Evolutionary conservation across 2,329 filamentous ascomycete genomes (phyloP).

Genomic region (Chaetoscypha palmicola): DNA sequence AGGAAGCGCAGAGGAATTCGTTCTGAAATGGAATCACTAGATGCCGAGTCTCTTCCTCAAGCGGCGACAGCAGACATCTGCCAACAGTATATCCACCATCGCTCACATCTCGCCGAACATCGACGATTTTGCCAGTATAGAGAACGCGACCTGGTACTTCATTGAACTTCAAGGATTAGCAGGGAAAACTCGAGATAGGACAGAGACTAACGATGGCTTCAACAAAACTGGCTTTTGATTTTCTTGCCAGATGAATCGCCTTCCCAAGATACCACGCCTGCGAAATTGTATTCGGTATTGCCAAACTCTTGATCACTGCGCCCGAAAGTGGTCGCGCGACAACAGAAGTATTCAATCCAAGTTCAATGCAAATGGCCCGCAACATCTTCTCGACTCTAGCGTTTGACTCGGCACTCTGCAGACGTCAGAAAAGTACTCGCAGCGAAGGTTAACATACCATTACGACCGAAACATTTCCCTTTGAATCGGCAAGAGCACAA

Average conservation of each 20-base stretch:
- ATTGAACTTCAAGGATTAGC: constrained; percentile 12
- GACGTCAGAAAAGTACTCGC: background rate
- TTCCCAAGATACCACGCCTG: constrained; percentile 33
- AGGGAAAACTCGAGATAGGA: background rate
- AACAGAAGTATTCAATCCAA: constrained; percentile 31
- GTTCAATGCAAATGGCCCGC: constrained; percentile 33
- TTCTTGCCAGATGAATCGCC: constrained; percentile 29
- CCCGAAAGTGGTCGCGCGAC: constrained; percentile 32
- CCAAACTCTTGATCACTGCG: constrained; percentile 31
- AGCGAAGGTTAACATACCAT: constrained; percentile 19
- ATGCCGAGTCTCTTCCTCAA: constrained; percentile 17
- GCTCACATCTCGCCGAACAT: constrained; percentile 33
- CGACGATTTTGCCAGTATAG: constrained; percentile 36
- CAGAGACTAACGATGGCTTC: background rate
- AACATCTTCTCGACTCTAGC: constrained; percentile 33
- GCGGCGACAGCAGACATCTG: constrained; percentile 31
- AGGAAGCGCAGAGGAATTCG: constrained; percentile 35
- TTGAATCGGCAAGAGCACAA: constrained; percentile 34
- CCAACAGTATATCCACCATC: constrained; percentile 38
- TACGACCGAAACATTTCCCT: constrained; percentile 33
- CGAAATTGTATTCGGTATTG: constrained; percentile 32
- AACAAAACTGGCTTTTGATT: background rate
- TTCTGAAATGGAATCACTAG: constrained; percentile 37
- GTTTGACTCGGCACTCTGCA: constrained; percentile 27
- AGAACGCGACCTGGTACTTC: constrained; percentile 32